A percentile compares a stretch with the other conserved stretches of the same genome.
Evolutionary conservation across 1,284 basidiomycete species (phyloP).

Genomic region (Somion occarium): DNA sequence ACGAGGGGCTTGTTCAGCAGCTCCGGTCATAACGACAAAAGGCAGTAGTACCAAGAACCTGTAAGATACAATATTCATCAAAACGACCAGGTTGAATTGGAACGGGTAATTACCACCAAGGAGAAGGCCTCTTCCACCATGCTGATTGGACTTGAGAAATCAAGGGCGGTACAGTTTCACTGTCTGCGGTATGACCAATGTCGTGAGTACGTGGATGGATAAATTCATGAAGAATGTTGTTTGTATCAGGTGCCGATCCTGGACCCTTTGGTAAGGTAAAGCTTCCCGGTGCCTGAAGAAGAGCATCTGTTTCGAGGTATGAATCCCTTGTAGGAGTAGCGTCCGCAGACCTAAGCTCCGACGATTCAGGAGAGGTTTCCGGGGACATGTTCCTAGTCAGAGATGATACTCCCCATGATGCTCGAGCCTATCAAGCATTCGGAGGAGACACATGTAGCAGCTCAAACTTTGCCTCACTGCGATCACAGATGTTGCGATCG

Average conservation of each 20-base stretch:
- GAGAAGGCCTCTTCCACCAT: conserved; percentile 68
- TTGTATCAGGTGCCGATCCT: background rate
- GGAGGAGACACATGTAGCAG: too few species aligned
- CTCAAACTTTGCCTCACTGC: too few species aligned
- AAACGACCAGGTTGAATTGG: background rate
- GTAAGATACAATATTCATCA: background rate
- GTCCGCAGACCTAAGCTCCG: background rate
- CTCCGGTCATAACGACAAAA: conserved; percentile 46
- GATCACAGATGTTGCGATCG: too few species aligned
- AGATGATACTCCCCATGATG: too few species aligned
- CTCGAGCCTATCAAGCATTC: too few species aligned
- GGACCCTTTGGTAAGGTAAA: background rate
- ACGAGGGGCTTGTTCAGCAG: conserved; percentile 56
- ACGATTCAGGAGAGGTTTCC: too few species aligned
- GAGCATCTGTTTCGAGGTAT: background rate
- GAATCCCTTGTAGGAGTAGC: background rate
- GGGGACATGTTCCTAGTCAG: too few species aligned
- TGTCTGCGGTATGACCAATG: background rate
- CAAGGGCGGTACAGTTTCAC: background rate
- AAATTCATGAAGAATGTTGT: background rate
- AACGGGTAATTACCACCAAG: conserved; percentile 51
- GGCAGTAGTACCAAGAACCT: conserved; percentile 56
- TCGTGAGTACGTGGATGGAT: background rate
- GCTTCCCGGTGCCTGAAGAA: background rate
- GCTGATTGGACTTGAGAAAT: conserved; percentile 28